Evolutionary conservation across 2,329 filamentous ascomycete species (phyloP).

Genomic region (Fusarium nematophilum): DNA sequence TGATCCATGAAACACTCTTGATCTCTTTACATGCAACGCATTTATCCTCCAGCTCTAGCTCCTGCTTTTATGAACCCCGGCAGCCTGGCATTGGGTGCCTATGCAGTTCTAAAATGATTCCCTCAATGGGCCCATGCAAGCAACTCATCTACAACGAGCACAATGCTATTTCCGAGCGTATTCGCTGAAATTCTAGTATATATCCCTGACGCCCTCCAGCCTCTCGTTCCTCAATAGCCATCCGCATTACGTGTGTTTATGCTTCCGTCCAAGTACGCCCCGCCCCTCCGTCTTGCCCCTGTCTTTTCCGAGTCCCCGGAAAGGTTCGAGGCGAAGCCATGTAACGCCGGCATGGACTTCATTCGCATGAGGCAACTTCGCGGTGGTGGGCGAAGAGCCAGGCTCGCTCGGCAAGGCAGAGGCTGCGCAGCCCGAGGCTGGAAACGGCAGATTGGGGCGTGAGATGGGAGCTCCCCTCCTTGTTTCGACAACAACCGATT

Average conservation of each 20-base stretch:
- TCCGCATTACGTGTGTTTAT: slow-evolving; percentile 7
- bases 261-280: slow-evolving; percentile 9
- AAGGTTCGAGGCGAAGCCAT: slow-evolving; percentile 18
- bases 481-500: slow-evolving; percentile 48
- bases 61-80: slow-evolving; percentile 3
- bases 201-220: slow-evolving; percentile 8
- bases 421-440: slow-evolving; percentile 17
- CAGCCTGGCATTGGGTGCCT: slow-evolving; percentile 1
- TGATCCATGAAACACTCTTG: slow-evolving; percentile 15
- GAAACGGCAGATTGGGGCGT: slow-evolving; percentile 13
- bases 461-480: slow-evolving; percentile 15
- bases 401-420: slow-evolving; percentile 13
- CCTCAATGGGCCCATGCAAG: slow-evolving; percentile 13
- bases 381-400: neutral
- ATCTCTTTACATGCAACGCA: neutral
- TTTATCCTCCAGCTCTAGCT: slow-evolving; percentile 11
- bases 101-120: slow-evolving; percentile 9
- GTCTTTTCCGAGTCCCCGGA: slow-evolving; percentile 13
- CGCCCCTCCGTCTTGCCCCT: slow-evolving; percentile 12
- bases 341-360: slow-evolving; percentile 7
- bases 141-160: slow-evolving; percentile 11
- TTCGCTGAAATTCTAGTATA: slow-evolving; percentile 14
- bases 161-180: slow-evolving; percentile 7
- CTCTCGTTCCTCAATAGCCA: slow-evolving; percentile 1
- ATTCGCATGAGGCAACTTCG: slow-evolving; percentile 7